Conservation (phyloP, 139 green algal genomes). For the Diplosphaera chodatii region DNA sequence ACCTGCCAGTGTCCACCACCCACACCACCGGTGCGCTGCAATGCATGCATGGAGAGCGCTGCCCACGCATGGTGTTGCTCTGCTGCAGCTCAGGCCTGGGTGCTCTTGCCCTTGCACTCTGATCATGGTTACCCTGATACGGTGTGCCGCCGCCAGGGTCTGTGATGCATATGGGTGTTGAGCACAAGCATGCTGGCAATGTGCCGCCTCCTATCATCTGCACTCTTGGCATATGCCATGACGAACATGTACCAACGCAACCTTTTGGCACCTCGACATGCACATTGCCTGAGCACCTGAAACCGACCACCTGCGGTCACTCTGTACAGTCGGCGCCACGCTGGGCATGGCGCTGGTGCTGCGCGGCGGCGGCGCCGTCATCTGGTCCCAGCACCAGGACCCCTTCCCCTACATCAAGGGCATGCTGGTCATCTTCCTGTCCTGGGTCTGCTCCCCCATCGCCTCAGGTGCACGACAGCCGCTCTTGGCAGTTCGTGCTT, state of each 20-base stretch:
- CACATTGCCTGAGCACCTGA: no score
- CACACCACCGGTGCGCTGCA: constrained; percentile 19
- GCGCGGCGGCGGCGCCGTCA: constrained; percentile 9
- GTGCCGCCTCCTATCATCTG: no score
- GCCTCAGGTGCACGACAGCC: constrained; percentile 21
- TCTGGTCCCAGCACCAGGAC: constrained; percentile 19
- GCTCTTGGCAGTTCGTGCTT: no score
- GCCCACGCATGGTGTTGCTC: no score
- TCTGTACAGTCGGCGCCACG: constrained; percentile 21
- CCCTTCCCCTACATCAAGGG: constrained; percentile 38
- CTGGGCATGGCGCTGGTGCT: constrained; percentile 18
- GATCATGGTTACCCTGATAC: background rate
- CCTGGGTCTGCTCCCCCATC: constrained; percentile 51
- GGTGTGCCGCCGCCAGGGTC: background rate
- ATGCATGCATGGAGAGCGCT: background rate
- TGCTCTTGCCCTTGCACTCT: background rate
- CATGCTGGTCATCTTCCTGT: constrained; percentile 34
- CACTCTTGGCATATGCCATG: background rate
- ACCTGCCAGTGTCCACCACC: constrained; percentile 38
- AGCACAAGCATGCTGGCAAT: background rate
- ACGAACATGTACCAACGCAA: background rate
- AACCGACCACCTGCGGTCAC: background rate
- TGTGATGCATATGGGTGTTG: no score
- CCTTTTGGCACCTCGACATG: no score
- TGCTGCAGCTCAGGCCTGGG: no score